phyloP scores from a whole-genome alignment of 768 basidiomycete species.

The Mrakia frigida region DNA sequence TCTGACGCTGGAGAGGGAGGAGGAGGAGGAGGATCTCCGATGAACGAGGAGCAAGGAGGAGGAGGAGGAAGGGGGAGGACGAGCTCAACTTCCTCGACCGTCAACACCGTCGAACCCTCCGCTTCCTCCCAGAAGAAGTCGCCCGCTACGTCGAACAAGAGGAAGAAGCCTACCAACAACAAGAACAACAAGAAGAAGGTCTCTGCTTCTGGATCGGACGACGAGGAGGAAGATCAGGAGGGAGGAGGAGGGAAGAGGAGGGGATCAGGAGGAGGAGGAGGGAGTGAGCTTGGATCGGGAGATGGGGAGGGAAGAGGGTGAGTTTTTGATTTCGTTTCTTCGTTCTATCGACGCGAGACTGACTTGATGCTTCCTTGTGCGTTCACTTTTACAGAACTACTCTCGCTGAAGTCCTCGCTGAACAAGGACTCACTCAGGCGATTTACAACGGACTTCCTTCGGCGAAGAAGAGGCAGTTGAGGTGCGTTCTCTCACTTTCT shows the following conservation, averaged over 20 bases:
- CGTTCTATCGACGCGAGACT: not conserved
- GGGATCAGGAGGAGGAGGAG: not conserved
- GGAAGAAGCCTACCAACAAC: not conserved
- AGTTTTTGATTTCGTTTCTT: not conserved
- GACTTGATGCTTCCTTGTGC: too few species aligned
- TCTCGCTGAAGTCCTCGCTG: slow-evolving; percentile 2
- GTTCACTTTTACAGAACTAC: not conserved
- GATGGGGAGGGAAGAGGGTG: slow-evolving; percentile 8
- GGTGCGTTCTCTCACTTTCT: slow-evolving; percentile 35
- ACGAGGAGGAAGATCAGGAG: not conserved
- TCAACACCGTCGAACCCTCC: not conserved
- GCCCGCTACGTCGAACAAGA: not conserved
- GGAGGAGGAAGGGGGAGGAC: not conserved
- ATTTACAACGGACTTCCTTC: slow-evolving; percentile 31
- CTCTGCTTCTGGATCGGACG: not conserved
- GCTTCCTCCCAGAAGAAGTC: not conserved
- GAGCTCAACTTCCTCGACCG: not conserved
- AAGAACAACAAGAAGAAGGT: not conserved
- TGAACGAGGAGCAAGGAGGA: too few species aligned
- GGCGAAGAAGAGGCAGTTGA: slow-evolving; percentile 41
- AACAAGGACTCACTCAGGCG: slow-evolving; percentile 19
- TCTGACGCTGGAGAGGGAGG: too few species aligned
- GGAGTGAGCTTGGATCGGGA: not conserved
- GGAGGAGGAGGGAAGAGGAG: not conserved
- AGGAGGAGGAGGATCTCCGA: too few species aligned